phyloP scores from a whole-genome alignment of 2,329 filamentous ascomycete species.

The Monosporascus ibericus region DNA sequence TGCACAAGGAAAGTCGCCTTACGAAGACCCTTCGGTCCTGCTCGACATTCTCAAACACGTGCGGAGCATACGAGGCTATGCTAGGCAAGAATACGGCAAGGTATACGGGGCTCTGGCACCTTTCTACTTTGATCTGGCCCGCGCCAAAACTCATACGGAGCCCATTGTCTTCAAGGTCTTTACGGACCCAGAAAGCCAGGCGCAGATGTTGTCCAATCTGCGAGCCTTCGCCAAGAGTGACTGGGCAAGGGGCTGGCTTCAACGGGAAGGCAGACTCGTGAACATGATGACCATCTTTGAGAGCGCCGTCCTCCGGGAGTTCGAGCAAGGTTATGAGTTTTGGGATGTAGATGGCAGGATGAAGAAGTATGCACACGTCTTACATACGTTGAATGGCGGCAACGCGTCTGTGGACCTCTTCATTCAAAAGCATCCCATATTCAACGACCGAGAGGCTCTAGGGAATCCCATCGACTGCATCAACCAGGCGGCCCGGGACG shows the following conservation, averaged over 20 bases:
- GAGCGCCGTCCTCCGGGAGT: slow-evolving; percentile 82
- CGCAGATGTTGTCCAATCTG: slow-evolving; percentile 79
- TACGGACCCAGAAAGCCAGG: slow-evolving; percentile 82
- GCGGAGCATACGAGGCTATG: slow-evolving; percentile 75
- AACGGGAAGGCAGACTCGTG: slow-evolving; percentile 65
- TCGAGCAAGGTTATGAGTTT: slow-evolving; percentile 84
- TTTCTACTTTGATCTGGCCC: slow-evolving; percentile 78
- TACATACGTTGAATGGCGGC: slow-evolving; percentile 77
- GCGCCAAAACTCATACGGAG: slow-evolving; percentile 67
- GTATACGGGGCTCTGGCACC: slow-evolving; percentile 84
- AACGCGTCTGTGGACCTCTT: slow-evolving; percentile 75
- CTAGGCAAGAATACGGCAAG: slow-evolving; percentile 84
- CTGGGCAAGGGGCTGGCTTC: slow-evolving; percentile 65
- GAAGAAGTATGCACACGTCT: slow-evolving; percentile 81
- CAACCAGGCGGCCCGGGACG: slow-evolving; percentile 57
- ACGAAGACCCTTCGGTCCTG: slow-evolving; percentile 56
- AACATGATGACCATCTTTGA: slow-evolving; percentile 80
- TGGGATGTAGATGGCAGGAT: slow-evolving; percentile 86
- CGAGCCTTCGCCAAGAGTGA: slow-evolving; percentile 75
- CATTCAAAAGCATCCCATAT: slow-evolving; percentile 80
- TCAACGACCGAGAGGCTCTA: slow-evolving; percentile 65
- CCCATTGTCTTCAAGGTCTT: slow-evolving; percentile 83
- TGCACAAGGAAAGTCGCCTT: slow-evolving; percentile 35
- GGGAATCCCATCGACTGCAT: slow-evolving; percentile 78
- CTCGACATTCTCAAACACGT: slow-evolving; percentile 64